Percentiles rank a stretch among this genome's conserved stretches.
phyloP scores from a whole-genome alignment of 768 basidiomycete species.

The Suillus bovinus region DNA sequence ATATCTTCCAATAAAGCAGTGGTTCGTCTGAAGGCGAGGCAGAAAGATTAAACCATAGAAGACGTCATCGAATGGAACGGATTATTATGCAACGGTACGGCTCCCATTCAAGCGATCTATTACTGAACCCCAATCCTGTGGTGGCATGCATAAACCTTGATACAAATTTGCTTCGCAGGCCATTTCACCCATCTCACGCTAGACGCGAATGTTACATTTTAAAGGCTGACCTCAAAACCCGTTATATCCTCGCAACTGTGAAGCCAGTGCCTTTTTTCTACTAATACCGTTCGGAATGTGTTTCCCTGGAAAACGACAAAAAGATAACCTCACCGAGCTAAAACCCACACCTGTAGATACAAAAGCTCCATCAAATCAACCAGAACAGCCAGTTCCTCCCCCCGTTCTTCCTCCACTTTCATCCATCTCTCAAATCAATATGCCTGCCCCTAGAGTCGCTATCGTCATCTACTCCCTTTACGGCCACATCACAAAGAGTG shows the following conservation, averaged over 20 bases:
- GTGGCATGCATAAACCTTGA: neutral
- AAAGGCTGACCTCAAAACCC: constrained; percentile 1
- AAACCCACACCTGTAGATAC: constrained; percentile 18
- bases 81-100: constrained; percentile 11
- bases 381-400: constrained; percentile 9
- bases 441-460: constrained; percentile 39
- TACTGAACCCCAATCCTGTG: constrained; percentile 19
- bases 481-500: constrained; percentile 49
- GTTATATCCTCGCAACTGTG: constrained; percentile 15
- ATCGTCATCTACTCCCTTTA: constrained; percentile 53
- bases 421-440: constrained; percentile 3
- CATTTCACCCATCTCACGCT: constrained; percentile 27
- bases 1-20: neutral
- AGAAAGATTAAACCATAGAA: neutral
- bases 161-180: constrained; percentile 13
- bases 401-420: constrained; percentile 3
- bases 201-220: constrained; percentile 9
- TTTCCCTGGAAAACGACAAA: constrained; percentile 40
- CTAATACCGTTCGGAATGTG: constrained; percentile 32
- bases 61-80: neutral
- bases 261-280: constrained; percentile 3
- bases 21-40: neutral
- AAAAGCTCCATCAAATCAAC: constrained; percentile 14
- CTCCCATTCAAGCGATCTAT: neutral
- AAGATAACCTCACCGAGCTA: constrained; percentile 33